These are phyloP conservation scores for Lactuca saligna DNA, from an alignment of 129 eudicot genomes.

Conservation along the genomic window DNA sequence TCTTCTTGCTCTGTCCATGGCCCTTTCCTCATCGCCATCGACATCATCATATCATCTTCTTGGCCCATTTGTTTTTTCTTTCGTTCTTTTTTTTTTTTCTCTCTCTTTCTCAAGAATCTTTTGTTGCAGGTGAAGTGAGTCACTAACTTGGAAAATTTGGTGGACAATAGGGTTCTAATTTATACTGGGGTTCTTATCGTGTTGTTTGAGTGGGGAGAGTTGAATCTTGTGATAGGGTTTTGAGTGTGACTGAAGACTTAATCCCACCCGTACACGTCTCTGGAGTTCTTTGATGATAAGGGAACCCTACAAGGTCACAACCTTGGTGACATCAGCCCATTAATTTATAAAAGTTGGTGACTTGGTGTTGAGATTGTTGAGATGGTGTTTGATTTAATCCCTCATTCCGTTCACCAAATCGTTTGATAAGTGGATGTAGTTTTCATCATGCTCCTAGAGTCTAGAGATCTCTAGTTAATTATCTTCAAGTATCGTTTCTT, in stretches of 20 bases:
- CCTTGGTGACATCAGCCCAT: conserved; percentile 30
- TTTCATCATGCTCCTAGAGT: conserved; percentile 33
- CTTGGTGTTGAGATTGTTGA: neutral
- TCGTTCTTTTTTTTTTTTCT: conserved; percentile 15
- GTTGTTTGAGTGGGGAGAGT: conserved; percentile 29
- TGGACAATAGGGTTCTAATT: conserved; percentile 31
- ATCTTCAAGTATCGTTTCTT: neutral
- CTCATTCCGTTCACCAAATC: conserved; percentile 14
- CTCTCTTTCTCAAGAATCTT: neutral
- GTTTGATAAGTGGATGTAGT: conserved; percentile 46
- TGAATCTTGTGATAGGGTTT: conserved; percentile 36
- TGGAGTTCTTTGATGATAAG: conserved; percentile 40
- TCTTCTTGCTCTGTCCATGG: conserved; percentile 98
- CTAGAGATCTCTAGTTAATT: conserved; percentile 21
- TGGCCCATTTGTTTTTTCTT: conserved; percentile 20
- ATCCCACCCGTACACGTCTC: conserved; percentile 31
- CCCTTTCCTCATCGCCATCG: conserved; percentile 58
- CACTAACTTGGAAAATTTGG: conserved; percentile 9
- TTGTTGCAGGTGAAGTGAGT: conserved; percentile 6
- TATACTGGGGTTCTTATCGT: conserved; percentile 27
- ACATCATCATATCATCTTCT: conserved; percentile 37
- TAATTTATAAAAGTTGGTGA: conserved; percentile 32
- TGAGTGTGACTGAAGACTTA: conserved; percentile 29
- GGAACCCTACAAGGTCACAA: conserved; percentile 37
- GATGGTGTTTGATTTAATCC: conserved; percentile 33